These are phyloP conservation scores for Cryptococcus amylolentus DNA, from an alignment of 1,284 basidiomycete genomes.

Conservation along the genomic window DNA sequence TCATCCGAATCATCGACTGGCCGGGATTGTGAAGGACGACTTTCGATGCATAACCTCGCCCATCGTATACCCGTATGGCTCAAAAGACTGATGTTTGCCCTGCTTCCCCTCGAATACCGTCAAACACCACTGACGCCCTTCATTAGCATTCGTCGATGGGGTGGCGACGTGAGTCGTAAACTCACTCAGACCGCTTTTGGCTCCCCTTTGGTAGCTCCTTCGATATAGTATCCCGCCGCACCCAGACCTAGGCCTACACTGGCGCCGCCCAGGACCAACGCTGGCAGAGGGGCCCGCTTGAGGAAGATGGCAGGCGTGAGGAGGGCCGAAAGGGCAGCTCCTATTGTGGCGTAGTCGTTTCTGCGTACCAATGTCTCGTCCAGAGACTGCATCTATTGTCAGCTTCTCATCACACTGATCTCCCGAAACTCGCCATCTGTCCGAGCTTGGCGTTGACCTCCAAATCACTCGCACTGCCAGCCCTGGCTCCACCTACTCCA, in stretches of 20 bases:
- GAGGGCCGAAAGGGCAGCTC: conserved; percentile 37
- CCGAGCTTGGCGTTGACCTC: conserved; percentile 30
- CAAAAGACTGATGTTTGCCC: too few relatives aligned
- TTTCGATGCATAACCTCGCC: too few relatives aligned
- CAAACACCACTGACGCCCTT: too few relatives aligned
- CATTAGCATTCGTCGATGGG: too few relatives aligned
- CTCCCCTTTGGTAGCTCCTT: conserved; percentile 32
- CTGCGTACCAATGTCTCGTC: conserved; percentile 35
- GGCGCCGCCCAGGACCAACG: conserved; percentile 41
- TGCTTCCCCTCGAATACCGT: too few relatives aligned
- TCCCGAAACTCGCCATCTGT: conserved; percentile 35
- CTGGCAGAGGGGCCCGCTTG: conserved; percentile 32
- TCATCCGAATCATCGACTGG: too few relatives aligned
- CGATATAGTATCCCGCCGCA: conserved; percentile 33
- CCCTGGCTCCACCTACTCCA: conserved; percentile 25
- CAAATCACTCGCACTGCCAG: conserved; percentile 26
- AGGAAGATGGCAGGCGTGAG: conserved; percentile 44
- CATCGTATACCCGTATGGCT: too few relatives aligned
- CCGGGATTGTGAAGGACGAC: too few relatives aligned
- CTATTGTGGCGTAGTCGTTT: conserved; percentile 48
- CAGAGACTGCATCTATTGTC: conserved; percentile 16
- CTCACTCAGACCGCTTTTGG: conserved; percentile 37
- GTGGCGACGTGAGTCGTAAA: not conserved
- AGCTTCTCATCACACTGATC: not conserved
- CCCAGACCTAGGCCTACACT: conserved; percentile 43